Conservation (phyloP, 257 asterid genomes). For the Jasminum sambac region DNA sequence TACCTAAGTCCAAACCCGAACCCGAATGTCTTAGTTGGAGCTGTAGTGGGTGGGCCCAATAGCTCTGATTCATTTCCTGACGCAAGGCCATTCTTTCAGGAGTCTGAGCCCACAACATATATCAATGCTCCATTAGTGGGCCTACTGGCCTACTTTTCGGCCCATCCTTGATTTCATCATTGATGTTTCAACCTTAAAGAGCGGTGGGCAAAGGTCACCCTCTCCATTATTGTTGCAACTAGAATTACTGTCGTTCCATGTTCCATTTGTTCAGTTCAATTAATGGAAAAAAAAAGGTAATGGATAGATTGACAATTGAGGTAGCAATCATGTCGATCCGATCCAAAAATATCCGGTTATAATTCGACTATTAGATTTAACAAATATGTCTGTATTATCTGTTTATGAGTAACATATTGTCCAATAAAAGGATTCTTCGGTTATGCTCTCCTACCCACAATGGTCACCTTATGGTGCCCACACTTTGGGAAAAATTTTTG, state of each 20-base stretch:
- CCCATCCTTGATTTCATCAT: conserved; percentile 45
- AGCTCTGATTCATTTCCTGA: conserved; percentile 64
- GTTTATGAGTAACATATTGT: no score
- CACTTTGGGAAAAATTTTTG: no score
- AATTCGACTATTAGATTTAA: not conserved
- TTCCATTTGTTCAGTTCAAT: not conserved
- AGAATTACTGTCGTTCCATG: conserved; percentile 2
- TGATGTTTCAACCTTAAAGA: conserved; percentile 14
- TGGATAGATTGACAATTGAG: not conserved
- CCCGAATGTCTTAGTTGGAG: conserved; percentile 68
- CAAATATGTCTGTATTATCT: not conserved
- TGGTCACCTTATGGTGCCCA: no score
- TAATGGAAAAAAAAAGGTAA: not conserved
- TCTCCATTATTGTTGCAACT: conserved; percentile 26
- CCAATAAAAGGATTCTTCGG: no score
- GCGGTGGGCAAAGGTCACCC: conserved; percentile 89
- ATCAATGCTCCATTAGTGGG: conserved; percentile 82
- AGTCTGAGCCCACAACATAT: conserved; percentile 85
- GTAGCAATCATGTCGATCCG: not conserved
- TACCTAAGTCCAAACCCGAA: conserved; percentile 62
- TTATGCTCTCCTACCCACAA: no score
- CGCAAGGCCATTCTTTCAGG: conserved; percentile 70
- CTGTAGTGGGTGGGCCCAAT: conserved; percentile 85
- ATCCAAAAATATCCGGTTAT: not conserved
- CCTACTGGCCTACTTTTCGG: conserved; percentile 67